Base-by-base conservation (phyloP, 371 early-diverging fungal species). In the Mortierella sp. region DNA sequence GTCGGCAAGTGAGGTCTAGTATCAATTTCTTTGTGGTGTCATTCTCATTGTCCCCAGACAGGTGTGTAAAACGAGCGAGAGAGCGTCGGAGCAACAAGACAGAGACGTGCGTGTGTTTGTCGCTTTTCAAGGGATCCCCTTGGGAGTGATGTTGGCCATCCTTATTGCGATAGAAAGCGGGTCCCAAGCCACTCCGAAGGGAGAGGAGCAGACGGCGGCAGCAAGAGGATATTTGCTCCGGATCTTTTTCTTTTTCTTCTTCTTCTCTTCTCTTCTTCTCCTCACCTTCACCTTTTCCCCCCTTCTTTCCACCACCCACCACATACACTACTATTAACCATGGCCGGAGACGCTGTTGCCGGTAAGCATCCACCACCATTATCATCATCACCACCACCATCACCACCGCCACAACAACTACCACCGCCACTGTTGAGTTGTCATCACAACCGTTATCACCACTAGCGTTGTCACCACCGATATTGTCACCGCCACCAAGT, bases 331-430 rank as follows among this genome's bases (percentile, higher is more conserved):
- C 37, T 37, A 57, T 60, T 46, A 45, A 70, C 50, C 59, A 76
- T 76, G 62, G 43, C 68, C 26, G 77, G 77, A 56, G 72, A 76
- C 61, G 14, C 47, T 30, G 72, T 72, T 58, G 57, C 48, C 45
- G 77, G 77, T 76, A 72, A 68, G 72, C 23, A n/a, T n/a, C n/a
- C n/a, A 48, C 26, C 26, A 26, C 11, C 25, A 19, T 21, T 23
- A 19, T 19, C 23, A 19, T 21, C 11, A 53, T 9, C 53, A 23
- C 30, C 21, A 14, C 21, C 6, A 19, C 30, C 23, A 43, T 51
- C 55, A 37, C 37, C 37, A 37, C n/a, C n/a, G n/a, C n/a, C n/a
- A n/a, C n/a, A n/a, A n/a, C n/a, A n/a, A n/a, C n/a, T n/a, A n/a
- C n/a, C n/a, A n/a, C n/a, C n/a, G n/a, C n/a, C n/a, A n/a, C n/a